Base-by-base conservation (phyloP, 768 basidiomycete species). In the Pseudohyphozyma bogoriensis region DNA sequence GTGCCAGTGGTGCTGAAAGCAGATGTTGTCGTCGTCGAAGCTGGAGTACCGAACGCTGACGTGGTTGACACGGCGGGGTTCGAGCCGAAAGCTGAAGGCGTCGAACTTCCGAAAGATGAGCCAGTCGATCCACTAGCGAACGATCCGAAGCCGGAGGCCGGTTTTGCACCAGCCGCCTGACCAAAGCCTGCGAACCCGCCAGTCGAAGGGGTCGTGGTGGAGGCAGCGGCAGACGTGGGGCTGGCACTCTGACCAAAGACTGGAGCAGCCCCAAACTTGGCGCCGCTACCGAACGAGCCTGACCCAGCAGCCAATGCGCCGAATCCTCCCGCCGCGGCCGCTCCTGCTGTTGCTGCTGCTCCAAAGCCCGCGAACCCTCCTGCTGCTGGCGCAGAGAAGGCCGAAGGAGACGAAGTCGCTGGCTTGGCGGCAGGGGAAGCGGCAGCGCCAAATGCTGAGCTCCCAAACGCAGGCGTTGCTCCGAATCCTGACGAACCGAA, bases 391-490 rank as follows among this genome's bases (percentile, higher is more conserved):
- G 58, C 8, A 20, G 52, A 12, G 53, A 33, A 9, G 40, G 61
- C 28, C 6, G 60, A 36, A 33, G 61, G 12, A 28, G 50, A 16
- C 9, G 56, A 29, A 11, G 32, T 9, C 49, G 54, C 32, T 1
- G 56, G 29, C 44, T 45, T 53, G 9, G 58, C 37, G 32, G 51
- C 42, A 1, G 46, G 55, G 24, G 55, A 57, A 13, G 28, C 55
- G 16, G 55, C 16, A 15, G 52, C 49, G 20, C 55, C 61, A 16
- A 56, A 47, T 35, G 35, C 44, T 22, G 39, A 24, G 54, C 32
- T 36, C 33, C 66, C 58, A 37, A 64, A 55, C 28, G 59, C 31
- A 15, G 64, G 56, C 7, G 54, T 11, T 8, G 58, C 55, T 31
- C 57, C 59, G 55, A 64, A 58, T 18, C 57, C 51, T 1, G 57